Evolutionary conservation across 2,329 filamentous ascomycete genomes (phyloP).

Genomic region (Exophiala alcalophila): DNA sequence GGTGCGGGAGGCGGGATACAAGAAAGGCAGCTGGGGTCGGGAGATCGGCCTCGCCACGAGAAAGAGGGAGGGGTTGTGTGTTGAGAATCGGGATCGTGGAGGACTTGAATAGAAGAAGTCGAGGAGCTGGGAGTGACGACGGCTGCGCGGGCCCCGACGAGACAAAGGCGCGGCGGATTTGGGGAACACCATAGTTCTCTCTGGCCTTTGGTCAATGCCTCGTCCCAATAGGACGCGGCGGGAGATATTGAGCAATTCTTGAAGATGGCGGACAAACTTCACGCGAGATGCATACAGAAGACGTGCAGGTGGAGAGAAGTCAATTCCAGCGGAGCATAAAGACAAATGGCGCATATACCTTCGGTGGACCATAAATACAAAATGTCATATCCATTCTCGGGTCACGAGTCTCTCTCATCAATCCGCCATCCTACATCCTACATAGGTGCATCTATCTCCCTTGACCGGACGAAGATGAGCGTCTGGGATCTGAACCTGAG

Average conservation of each 20-base stretch:
- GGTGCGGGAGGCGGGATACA: conserved; percentile 51
- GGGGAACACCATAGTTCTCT: conserved; percentile 3
- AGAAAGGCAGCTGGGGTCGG: conserved; percentile 65
- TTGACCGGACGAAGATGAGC: too few species aligned
- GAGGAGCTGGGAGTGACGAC: conserved; percentile 1
- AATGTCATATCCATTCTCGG: not conserved
- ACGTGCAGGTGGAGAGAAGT: too few species aligned
- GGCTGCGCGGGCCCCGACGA: conserved; percentile 7
- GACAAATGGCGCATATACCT: too few species aligned
- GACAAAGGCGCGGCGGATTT: conserved; percentile 4
- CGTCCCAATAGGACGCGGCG: not conserved
- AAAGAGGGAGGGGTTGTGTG: conserved; percentile 54
- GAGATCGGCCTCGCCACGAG: conserved; percentile 47
- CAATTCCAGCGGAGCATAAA: conserved; percentile 1
- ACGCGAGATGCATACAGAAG: too few species aligned
- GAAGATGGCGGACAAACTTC: not conserved
- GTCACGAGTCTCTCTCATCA: too few species aligned
- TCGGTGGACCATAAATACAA: not conserved
- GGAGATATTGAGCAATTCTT: not conserved
- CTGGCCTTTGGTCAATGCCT: not conserved
- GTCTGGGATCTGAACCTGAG: too few species aligned
- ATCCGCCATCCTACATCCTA: too few species aligned
- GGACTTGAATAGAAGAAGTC: conserved; percentile 23
- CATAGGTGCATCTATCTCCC: too few species aligned
- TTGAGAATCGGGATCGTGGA: conserved; percentile 52